Evolutionary conservation across 2,329 filamentous ascomycete species (phyloP).

Genomic region (Simplicillium sp.): DNA sequence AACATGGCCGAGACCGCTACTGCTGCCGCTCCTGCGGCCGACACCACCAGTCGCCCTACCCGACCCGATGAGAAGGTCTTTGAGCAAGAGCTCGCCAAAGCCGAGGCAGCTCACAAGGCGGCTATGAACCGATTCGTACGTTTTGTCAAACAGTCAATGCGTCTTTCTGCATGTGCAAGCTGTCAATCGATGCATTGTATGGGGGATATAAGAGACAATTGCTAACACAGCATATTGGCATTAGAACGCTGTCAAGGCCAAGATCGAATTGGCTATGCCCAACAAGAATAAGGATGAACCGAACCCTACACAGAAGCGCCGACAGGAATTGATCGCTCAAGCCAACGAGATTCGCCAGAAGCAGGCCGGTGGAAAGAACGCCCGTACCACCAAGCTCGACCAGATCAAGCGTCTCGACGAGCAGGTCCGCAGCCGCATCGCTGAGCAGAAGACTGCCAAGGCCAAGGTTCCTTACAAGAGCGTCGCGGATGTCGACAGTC

Average conservation of each 20-base stretch:
- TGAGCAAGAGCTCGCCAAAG: slow-evolving; percentile 68
- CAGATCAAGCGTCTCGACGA: slow-evolving; percentile 90
- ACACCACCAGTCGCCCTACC: slow-evolving; percentile 54
- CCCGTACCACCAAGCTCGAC: slow-evolving; percentile 68
- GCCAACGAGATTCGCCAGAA: slow-evolving; percentile 76
- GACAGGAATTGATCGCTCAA: slow-evolving; percentile 75
- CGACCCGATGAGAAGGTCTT: slow-evolving; percentile 82
- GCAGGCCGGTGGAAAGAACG: slow-evolving; percentile 80
- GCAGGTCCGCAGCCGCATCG: slow-evolving; percentile 73
- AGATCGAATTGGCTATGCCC: slow-evolving; percentile 74
- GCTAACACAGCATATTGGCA: background rate
- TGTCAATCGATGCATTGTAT: background rate
- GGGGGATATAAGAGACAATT: no score
- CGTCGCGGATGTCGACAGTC: slow-evolving; percentile 74
- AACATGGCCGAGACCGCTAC: slow-evolving; percentile 36
- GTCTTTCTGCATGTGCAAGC: background rate
- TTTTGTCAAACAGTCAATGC: slow-evolving; percentile 2
- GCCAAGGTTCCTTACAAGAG: slow-evolving; percentile 78
- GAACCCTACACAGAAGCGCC: slow-evolving; percentile 70
- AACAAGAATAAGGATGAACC: slow-evolving; percentile 68
- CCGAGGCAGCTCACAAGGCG: slow-evolving; percentile 78
- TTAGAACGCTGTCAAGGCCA: slow-evolving; percentile 81
- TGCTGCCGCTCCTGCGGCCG: slow-evolving; percentile 31
- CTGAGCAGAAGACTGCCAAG: slow-evolving; percentile 79
- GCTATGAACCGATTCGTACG: slow-evolving; percentile 52